Base-by-base conservation (phyloP, 176 grass and related monocot genomes). In the Lolium rigidum region DNA sequence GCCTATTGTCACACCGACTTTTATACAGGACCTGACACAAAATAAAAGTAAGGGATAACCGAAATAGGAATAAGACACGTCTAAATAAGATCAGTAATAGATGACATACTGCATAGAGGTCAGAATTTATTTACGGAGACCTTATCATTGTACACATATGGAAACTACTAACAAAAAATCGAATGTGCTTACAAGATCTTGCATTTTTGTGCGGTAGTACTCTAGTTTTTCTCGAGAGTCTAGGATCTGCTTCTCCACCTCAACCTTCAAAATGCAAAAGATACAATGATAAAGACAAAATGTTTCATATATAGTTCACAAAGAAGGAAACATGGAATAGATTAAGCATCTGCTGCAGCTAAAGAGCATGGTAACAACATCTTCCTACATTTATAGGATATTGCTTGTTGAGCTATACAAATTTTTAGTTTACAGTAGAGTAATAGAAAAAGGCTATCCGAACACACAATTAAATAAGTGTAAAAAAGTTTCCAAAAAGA, bases 1-100 rank as follows among this genome's bases (percentile, higher is more conserved):
- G 80, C 86, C 94, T 99, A 80, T 99, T 99, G 70, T 99, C 94
- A 49, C 97, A 99, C 76, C 94, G 92, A 93, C 97, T 99, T 94
- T 93, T 99, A 60, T 96, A 99, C 47, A 99, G 83, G 71, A 99
- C 94, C 97, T 99, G 90, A 0, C 61, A 68, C 55, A 89, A 76
- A 83, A 76, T 44, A 48, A 2, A 84, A 86, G 82, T 16, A 71
- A 90, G 59, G 74, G 76, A 75, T 74, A 63, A 57, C 66, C 35
- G 1, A 39, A 70, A 79, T 25, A 58, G 50, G 8, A 81, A 37
- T 69, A 69, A 64, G 47, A 46, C 6, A 71, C 21, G 1, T 59
- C 79, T 70, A 76, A 82, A 76, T 50, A 76, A 51, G 58, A 51
- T 2, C 38, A 71, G 18, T 35, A 35, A 35, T 35, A 35, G 21